Base-by-base conservation (phyloP, 2,329 filamentous ascomycete species). In the Fusarium secorum region DNA sequence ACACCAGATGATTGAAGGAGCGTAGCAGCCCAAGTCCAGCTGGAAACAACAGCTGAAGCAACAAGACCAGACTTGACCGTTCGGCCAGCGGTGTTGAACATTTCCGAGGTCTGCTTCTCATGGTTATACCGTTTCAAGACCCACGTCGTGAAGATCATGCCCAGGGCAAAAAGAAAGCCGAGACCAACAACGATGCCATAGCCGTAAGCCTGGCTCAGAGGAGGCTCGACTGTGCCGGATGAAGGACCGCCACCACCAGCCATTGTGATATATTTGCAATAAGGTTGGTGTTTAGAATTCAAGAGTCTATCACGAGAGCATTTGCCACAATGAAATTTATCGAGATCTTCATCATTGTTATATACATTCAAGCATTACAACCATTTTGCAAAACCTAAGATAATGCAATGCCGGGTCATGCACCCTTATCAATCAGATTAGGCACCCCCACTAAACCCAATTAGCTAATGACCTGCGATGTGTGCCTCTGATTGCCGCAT, bases 21-120 rank as follows among this genome's bases (percentile, higher is more conserved):
- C 0, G 93, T 96, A 26, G 93, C 94, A 1, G 93, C 94, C 94
- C 94, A 97, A 0, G 94, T 97, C 94, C 95, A 97, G 9, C 91
- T 94, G 20, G 92, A 95, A 7, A 97, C 93, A n/a, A 97, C 94
- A 20, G 94, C 94, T 9, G 93, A 93, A 15, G 93, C 93, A 1
- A 97, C 93, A 18, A 97, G 85, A 45, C 94, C 95, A 13, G 93
- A 94, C 78, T 97, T 97, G 72, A 97, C 93, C 3, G 93, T 94
- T 68, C 95, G 87, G 22, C 94, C 94, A 53, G 94, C 94, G 0
- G 94, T 97, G 70, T 88, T 94, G 85, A 97, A 97, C 89, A 94
- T 96, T 82, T 97, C 94, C 0, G 92, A 95, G 0, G 95, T 97
- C 79, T 97, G 94, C 6, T 95, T 84, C 79, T 96, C 94, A 53